Evolutionary conservation across 352 stramenopile genomes (phyloP), one percentile per base, ranked within the genome.

Genomic region (Phytophthora nicotianae): DNA sequence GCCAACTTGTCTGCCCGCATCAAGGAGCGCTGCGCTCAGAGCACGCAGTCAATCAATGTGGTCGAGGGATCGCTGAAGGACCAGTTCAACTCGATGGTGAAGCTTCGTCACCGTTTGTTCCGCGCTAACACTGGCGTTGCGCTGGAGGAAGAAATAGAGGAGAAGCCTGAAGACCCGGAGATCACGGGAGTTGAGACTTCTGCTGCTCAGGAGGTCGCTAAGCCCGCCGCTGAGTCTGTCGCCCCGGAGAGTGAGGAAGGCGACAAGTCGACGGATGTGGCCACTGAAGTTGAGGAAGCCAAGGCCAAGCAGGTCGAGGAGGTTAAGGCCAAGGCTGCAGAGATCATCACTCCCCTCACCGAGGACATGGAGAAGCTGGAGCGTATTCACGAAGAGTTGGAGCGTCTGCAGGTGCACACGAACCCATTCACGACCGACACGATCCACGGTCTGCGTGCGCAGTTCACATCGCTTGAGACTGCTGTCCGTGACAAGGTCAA

Each of bases 341-440:
- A 76, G 33, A 62, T 82, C 10, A 65, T 90, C 4, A 58, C 43
- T 3, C 75, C 86, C 9, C 58, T 95, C 21, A 86, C 74, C 2
- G 75, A 86, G 8, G 75, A 94, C 46, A 94, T 97, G 81, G 84
- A 95, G 21, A 76, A 82, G 56, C 67, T 97, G 3, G 87, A 97
- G 59, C 72, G 82, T 48, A 83, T 96, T 40, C 91, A 88, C 56
- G 85, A 96, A 9, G 72, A 90, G 58, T 65, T 96, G 45, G 86
- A 96, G 62, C 65, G 67, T 2, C 73, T 96, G n/a, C 73, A 86
- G 53, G 87, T 97, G 50, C 92, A 95, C 61, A 77, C 87, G 33
- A 97, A 97, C 79, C 79, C 84, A 14, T 95, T 93, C 65, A 96
- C 90, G 32, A 94, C 86, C 10, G 86, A 97, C 51, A 97, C 89